These are phyloP conservation scores for Physocladia obscura DNA, from an alignment of 192 early-diverging fungal species.

Conservation along the genomic window DNA sequence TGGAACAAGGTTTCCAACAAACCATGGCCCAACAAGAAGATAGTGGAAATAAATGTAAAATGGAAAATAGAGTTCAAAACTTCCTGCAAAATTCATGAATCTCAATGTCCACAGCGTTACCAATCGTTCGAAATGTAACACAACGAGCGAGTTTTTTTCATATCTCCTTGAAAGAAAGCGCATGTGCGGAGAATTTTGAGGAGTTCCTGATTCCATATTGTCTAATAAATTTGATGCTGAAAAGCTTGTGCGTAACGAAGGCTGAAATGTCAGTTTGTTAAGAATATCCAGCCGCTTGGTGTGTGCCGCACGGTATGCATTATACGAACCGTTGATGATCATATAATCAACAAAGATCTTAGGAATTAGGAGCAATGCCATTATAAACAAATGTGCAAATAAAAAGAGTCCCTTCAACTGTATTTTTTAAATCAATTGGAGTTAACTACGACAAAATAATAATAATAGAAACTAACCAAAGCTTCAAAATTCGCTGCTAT, in stretches of 20 bases:
- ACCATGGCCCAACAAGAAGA: slow-evolving; percentile 63
- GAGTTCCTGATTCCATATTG: not conserved
- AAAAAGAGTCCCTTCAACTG: slow-evolving; percentile 44
- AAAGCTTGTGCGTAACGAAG: not conserved
- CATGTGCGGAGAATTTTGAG: not conserved
- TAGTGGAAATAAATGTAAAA: slow-evolving; percentile 43
- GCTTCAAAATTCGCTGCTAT: slow-evolving; percentile 39
- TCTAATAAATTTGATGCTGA: not conserved
- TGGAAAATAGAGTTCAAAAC: slow-evolving; percentile 56
- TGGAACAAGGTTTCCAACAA: slow-evolving; percentile 70
- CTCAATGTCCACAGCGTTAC: slow-evolving; percentile 24
- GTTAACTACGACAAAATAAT: not conserved
- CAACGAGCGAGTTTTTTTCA: not conserved
- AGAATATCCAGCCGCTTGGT: not conserved
- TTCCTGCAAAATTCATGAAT: slow-evolving; percentile 45
- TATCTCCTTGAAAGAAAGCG: not conserved
- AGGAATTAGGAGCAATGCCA: slow-evolving; percentile 32
- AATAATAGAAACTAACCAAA: slow-evolving; percentile 2
- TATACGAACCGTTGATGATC: not conserved
- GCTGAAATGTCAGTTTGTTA: not conserved
- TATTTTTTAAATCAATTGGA: not conserved
- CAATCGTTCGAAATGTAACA: not conserved
- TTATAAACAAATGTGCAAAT: slow-evolving; percentile 32
- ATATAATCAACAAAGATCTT: slow-evolving; percentile 22
- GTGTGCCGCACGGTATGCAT: not conserved